Conservation (phyloP, 2,329 filamentous ascomycete genomes). For the Microcyclospora pomicola region DNA sequence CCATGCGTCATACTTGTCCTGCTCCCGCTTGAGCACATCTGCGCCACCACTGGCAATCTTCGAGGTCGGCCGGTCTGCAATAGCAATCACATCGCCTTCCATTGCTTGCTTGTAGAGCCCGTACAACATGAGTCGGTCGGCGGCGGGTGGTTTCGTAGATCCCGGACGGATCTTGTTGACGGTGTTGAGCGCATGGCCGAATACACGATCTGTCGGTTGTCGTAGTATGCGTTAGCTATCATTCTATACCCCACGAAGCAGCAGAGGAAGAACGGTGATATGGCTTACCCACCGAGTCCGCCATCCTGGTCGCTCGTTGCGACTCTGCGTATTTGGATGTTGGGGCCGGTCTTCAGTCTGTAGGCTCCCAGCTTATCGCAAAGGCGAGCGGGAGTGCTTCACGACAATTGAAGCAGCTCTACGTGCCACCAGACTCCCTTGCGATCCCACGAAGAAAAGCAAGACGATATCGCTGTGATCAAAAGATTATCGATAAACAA, state of each 20-base stretch:
- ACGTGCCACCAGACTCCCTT: too few species aligned
- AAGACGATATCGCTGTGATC: too few species aligned
- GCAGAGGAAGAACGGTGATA: too few species aligned
- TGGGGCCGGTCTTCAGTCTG: not conserved
- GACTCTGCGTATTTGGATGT: not conserved
- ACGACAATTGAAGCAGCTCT: too few species aligned
- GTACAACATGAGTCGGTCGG: conserved; percentile 82
- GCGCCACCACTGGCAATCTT: conserved; percentile 6
- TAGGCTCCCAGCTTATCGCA: too few species aligned
- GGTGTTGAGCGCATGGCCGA: conserved; percentile 96
- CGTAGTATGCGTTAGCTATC: too few species aligned
- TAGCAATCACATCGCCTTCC: conserved; percentile 91
- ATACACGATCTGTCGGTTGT: conserved; percentile 59
- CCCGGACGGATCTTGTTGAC: conserved; percentile 97
- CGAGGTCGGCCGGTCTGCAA: conserved; percentile 66
- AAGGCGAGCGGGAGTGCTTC: too few species aligned
- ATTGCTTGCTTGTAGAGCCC: conserved; percentile 98
- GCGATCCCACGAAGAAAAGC: too few species aligned
- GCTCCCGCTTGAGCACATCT: conserved; percentile 23
- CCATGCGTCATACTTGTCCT: conserved; percentile 65
- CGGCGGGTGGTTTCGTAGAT: conserved; percentile 70
- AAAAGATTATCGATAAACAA: too few species aligned
- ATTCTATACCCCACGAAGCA: too few species aligned
- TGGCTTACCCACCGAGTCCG: conserved; percentile 19
- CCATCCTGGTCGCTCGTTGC: conserved; percentile 7